Percentiles rank a stretch among this genome's conserved stretches.
phyloP scores from a whole-genome alignment of 441 rosid species.

The Jatropha multifida region DNA sequence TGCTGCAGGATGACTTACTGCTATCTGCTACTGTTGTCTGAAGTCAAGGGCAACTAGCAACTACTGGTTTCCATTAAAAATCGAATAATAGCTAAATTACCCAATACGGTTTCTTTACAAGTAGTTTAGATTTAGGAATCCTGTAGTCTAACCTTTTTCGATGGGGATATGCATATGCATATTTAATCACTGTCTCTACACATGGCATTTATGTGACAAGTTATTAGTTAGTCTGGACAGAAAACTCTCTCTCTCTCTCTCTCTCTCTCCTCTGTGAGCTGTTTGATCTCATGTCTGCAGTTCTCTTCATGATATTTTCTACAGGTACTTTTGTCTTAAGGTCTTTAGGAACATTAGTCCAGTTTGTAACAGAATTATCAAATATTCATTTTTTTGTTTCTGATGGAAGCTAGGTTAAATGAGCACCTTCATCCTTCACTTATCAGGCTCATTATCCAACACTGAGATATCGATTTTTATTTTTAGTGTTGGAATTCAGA shows the following conservation, averaged over 20 bases:
- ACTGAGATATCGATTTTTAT: neutral
- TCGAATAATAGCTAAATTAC: no score
- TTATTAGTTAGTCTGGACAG: neutral
- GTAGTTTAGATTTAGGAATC: neutral
- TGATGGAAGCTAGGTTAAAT: neutral
- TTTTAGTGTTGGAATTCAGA: neutral
- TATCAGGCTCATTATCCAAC: neutral
- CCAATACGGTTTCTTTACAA: no score
- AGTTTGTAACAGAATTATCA: neutral
- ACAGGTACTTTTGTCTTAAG: neutral
- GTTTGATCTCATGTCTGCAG: neutral
- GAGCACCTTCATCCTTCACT: neutral
- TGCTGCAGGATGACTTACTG: no score
- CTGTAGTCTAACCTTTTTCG: neutral
- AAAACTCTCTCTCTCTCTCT: neutral
- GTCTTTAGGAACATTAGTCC: neutral
- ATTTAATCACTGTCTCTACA: neutral
- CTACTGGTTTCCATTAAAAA: neutral
- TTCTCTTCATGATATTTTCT: neutral
- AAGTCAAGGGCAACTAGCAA: no score
- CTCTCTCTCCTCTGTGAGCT: neutral
- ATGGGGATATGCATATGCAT: no score
- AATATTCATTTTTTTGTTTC: neutral
- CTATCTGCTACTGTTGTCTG: no score
- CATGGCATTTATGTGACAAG: neutral